Conservation (phyloP, 495 filamentous ascomycete species). For the Amorphotheca resinae region DNA sequence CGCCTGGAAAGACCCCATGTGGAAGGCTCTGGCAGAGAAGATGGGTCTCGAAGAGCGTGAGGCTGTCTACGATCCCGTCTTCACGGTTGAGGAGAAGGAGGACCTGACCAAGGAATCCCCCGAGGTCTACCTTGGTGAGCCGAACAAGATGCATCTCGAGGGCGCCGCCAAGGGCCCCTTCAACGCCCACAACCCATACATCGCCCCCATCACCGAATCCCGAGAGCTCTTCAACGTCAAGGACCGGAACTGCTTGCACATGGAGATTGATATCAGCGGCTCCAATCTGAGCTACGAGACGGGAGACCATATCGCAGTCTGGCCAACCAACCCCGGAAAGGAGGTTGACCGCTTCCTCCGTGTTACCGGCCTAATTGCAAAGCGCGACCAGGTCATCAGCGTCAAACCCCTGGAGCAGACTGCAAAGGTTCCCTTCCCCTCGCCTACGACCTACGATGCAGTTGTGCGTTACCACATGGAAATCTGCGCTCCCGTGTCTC, state of each 20-base stretch:
- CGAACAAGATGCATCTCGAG: constrained; percentile 90
- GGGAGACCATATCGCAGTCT: constrained; percentile 93
- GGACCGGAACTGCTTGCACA: constrained; percentile 88
- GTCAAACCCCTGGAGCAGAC: constrained; percentile 92
- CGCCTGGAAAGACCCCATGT: constrained; percentile 99
- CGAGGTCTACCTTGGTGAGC: constrained; percentile 88
- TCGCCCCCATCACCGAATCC: constrained; percentile 86
- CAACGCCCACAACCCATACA: constrained; percentile 94
- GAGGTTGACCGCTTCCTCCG: constrained; percentile 86
- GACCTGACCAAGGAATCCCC: constrained; percentile 64
- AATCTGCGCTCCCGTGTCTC: constrained; percentile 87
- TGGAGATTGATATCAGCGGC: constrained; percentile 85
- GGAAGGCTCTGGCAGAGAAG: constrained; percentile 64
- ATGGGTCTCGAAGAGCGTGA: constrained; percentile 92
- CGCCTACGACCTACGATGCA: constrained; percentile 92
- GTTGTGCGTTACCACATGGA: constrained; percentile 95
- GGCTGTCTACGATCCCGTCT: constrained; percentile 89
- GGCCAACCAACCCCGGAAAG: constrained; percentile 89
- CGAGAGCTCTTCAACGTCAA: constrained; percentile 84
- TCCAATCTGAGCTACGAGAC: constrained; percentile 88
- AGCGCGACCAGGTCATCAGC: constrained; percentile 72
- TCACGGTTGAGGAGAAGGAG: constrained; percentile 67
- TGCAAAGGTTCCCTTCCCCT: constrained; percentile 94
- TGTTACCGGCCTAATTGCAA: constrained; percentile 60
- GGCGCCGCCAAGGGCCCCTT: constrained; percentile 76